Evolutionary conservation across 805 yeast genomes (phyloP), one percentile per base, ranked within the genome.

Genomic region (Jamesozyma jinghongensis): DNA sequence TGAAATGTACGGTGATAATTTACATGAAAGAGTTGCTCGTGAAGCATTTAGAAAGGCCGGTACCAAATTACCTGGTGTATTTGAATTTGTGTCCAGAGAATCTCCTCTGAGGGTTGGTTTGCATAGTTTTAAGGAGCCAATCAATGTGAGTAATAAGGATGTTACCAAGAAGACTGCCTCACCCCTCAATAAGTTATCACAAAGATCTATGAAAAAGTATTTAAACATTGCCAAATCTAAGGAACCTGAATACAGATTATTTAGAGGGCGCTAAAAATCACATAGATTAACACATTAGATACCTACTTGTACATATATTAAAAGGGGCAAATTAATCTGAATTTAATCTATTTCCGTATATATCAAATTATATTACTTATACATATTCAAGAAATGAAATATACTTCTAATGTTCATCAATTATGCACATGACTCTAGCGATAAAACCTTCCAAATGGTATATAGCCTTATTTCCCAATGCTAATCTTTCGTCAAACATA

Each of bases 381-480:
- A 22, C 26, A 22, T 22, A 22, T 22, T 22, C 26, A 22, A 22
- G 10, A 22, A 22, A 22, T 22, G n/a, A n/a, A n/a, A n/a, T 22
- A 7, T 3, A 22, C 8, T 12, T 13, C 27, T 16, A 36, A 37
- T 56, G 32, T 19, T 51, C 64, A 51, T 82, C 92, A 37, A 83
- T 59, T 7, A 72, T 72, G 32, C 85, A 83, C 97, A 92, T 90
- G 2, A 79, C 76, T 56, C 75, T 81, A 1, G 97, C 96, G 16
- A 85, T 74, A 57, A 86, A 92, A 1, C 97, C 98, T 66, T 92
- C 98, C 40, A 92, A 65, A 63, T 92, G 98, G 62, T 85, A 92
- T 11, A 92, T 90, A 30, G 87, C 85, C 61, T 92, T 92, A 44
- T 75, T 74, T 2, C 97, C 98, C 43, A 83, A 65, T 43, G 87